Evolutionary conservation across 1,284 basidiomycete species (phyloP), one percentile per base, ranked within the genome.

Genomic region (Peniophora sp.): DNA sequence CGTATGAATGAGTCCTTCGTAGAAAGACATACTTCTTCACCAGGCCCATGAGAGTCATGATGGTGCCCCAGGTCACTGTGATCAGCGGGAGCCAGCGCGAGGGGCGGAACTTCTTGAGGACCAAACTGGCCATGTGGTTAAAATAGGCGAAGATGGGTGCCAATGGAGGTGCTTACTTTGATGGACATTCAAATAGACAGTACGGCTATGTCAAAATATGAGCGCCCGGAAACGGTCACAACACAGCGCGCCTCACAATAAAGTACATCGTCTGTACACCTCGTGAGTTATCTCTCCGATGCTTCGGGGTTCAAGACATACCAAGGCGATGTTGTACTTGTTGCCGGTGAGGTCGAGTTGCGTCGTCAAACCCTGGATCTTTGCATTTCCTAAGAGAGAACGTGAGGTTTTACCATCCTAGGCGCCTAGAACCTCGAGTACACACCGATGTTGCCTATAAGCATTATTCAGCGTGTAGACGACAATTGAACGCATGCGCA

Each of bases 211-310:
- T n/a, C n/a, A n/a, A n/a, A n/a, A n/a, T n/a, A n/a, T n/a, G n/a
- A n/a, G n/a, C n/a, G n/a, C n/a, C n/a, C n/a, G n/a, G n/a, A n/a
- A n/a, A n/a, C n/a, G n/a, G n/a, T n/a, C n/a, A n/a, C n/a, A n/a
- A n/a, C 47, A n/a, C 34, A 37, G 23, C 20, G 3, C 14, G 14
- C 32, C 17, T 48, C 60, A 85, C 83, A 43, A 86, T 75, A 61
- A 84, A 85, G 61, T 76, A 86, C 77, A 83, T 79, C 0, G 82
- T 85, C 83, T 86, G 35, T 27, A 6, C n/a, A n/a, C n/a, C n/a
- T n/a, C n/a, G n/a, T n/a, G n/a, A n/a, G n/a, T n/a, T n/a, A n/a
- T n/a, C n/a, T n/a, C n/a, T n/a, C n/a, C n/a, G n/a, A n/a, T n/a
- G n/a, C n/a, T n/a, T n/a, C n/a, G n/a, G n/a, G n/a, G n/a, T n/a